Evolutionary conservation across 2,329 filamentous ascomycete species (phyloP), one percentile per base, ranked within the genome.

Genomic region (Cladosporium oxysporum): DNA sequence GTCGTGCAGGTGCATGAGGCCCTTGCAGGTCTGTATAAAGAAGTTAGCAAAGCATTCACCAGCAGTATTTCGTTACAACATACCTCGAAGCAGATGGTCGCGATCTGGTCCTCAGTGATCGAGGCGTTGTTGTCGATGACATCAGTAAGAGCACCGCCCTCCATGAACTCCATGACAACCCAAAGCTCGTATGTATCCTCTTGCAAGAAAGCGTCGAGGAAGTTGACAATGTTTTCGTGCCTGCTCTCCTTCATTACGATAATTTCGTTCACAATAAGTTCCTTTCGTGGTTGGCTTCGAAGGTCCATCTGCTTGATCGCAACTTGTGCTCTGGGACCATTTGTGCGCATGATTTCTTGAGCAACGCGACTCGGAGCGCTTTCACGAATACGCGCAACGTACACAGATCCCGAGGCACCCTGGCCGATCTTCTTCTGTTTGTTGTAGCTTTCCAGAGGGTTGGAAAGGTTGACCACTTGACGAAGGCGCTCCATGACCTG

Each of bases 121-220:
- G 89, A 88, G 2, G 90, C 87, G 79, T 98, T 99, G 82, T 98
- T 97, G 80, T 99, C 95, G 80, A 99, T 99, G 67, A 99, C 93
- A 83, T 99, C 95, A 1, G 95, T 99, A 78, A 99, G 82, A 68
- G 95, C 92, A 81, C 95, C 95, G 73, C 95, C 95, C 81, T 99
- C 95, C 95, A 99, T 99, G 75, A 93, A 99, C 82, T 99, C 95
- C 95, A 99, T 97, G 62, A 99, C 94, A 12, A 99, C 93, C 95
- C 95, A 99, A n/a, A 99, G 86, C 78, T 99, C 95, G 64, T 91
- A 87, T 74, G 91, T 93, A 79, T 95, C 94, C 78, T 97, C 96
- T 75, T 95, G 91, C 76, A 99, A 82, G 84, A 98, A 99, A 3
- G 94, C 93, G 73, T 99, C 95, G 37, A 99, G 83, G 82, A 97